Percentiles rank a stretch among this genome's conserved stretches.
Evolutionary conservation across 2,329 filamentous ascomycete species (phyloP).

Genomic region (Rutstroemia sp.): DNA sequence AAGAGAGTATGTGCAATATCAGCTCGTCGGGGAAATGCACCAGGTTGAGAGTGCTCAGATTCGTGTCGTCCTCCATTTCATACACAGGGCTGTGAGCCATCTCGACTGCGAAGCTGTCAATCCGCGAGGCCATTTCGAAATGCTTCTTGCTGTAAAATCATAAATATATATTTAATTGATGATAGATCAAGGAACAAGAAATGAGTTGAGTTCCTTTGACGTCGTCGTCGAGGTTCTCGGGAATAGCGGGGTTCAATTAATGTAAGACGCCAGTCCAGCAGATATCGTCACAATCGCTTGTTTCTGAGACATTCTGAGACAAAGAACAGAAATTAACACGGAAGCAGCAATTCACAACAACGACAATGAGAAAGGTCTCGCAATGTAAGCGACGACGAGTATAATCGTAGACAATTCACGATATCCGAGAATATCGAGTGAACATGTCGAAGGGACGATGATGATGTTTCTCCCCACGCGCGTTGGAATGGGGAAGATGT

Average conservation of each 20-base stretch:
- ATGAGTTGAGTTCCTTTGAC: neutral
- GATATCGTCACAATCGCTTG: neutral
- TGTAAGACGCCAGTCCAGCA: neutral
- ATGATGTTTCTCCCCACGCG: neutral
- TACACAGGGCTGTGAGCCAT: neutral
- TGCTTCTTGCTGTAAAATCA: neutral
- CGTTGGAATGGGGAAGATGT: neutral
- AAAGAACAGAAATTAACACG: neutral
- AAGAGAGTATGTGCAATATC: constrained; percentile 36
- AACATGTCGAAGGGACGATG: neutral
- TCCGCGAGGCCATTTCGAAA: neutral
- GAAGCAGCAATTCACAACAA: neutral
- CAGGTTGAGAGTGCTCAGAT: neutral
- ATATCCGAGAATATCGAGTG: neutral
- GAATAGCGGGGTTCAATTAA: constrained; percentile 6
- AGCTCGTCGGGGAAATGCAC: constrained; percentile 30
- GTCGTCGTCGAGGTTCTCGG: neutral
- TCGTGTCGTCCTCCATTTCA: neutral
- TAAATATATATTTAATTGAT: neutral
- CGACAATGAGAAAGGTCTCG: neutral
- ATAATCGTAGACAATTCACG: too few relatives aligned
- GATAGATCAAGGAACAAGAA: neutral
- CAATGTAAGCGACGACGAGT: neutral
- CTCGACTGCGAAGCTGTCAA: neutral
- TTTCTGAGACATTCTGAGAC: constrained; percentile 9